phyloP scores from a whole-genome alignment of 2,329 filamentous ascomycete genomes.

The Sporothrix globosa region DNA sequence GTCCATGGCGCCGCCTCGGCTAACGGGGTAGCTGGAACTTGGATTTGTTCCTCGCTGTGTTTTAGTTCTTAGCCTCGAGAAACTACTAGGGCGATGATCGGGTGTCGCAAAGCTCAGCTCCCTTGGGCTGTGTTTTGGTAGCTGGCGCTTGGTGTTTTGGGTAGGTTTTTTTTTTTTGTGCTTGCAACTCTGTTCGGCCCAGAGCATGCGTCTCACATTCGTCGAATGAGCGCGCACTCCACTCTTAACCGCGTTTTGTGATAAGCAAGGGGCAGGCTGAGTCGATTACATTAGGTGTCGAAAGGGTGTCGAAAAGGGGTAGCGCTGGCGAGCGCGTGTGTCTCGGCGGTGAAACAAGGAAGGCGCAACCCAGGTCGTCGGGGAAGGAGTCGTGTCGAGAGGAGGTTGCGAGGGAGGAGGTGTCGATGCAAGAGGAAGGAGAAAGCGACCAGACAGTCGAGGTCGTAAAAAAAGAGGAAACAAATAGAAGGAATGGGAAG shows the following conservation, averaged over 20 bases:
- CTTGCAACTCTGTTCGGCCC: constrained; percentile 8
- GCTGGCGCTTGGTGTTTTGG: not conserved
- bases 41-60: constrained; percentile 18
- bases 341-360: constrained; percentile 10
- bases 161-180: not conserved
- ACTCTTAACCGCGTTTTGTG: constrained; percentile 29
- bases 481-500: not conserved
- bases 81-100: not conserved
- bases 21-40: not conserved
- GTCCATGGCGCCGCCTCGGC: constrained; percentile 43
- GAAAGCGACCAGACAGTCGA: not conserved
- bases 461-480: not conserved
- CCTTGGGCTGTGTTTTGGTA: not conserved
- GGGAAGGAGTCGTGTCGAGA: not conserved
- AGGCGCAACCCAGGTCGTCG: not conserved
- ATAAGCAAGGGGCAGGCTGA: constrained; percentile 15
- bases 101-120: constrained; percentile 17
- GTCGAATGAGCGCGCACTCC: constrained; percentile 24
- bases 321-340: not conserved
- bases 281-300: not conserved
- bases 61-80: constrained; percentile 12
- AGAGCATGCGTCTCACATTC: constrained; percentile 28
- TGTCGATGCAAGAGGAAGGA: constrained; percentile 7
- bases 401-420: not conserved
- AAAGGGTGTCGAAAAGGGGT: constrained; percentile 1